Evolutionary conservation across 306 rosid species (phyloP), one percentile per base, ranked within the genome.

Genomic region (Citrullus colocynthis): DNA sequence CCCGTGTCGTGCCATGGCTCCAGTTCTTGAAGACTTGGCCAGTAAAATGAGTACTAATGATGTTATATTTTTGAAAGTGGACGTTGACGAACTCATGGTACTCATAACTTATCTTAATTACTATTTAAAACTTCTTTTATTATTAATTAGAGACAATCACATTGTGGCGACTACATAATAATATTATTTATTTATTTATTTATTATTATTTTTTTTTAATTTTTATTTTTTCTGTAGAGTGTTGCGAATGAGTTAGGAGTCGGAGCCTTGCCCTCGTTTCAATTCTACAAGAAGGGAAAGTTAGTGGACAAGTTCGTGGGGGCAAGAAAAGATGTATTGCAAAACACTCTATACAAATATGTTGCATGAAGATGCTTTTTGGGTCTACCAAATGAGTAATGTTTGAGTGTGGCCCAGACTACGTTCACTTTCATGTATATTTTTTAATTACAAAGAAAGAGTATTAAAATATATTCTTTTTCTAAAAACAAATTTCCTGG

Each of bases 1-100:
- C 20, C 98, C 98, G 2, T 94, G 98, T 88, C 94, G 93, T n/a
- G 63, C 87, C 76, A 91, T 94, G 51, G 77, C 89, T 17, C 98
- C 97, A 28, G 3, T 90, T 81, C 84, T 91, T 16, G 90, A 83
- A 0, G 97, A 90, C 0, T 18, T 90, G 49, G 96, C 97, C 12
- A 87, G 44, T 63, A 86, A 76, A 57, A 64, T 2, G 32, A 79
- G 91, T 1, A 4, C 84, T 2, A 4, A 85, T 9, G 0, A 36
- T 3, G 89, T 82, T 57, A 24, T 56, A 51, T 91, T 91, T 84
- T 89, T 93, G 8, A 91, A 91, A 83, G 97, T 93, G 74, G 98
- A 93, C 69, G 92, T 93, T 6, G 98, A 91, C 82, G 96, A 93
- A 78, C 48, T 93, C 79, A 78, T 51, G 84, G 96, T 51, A 48